Conservation (phyloP, 352 stramenopile genomes). For the Globisporangium mamillatum region DNA sequence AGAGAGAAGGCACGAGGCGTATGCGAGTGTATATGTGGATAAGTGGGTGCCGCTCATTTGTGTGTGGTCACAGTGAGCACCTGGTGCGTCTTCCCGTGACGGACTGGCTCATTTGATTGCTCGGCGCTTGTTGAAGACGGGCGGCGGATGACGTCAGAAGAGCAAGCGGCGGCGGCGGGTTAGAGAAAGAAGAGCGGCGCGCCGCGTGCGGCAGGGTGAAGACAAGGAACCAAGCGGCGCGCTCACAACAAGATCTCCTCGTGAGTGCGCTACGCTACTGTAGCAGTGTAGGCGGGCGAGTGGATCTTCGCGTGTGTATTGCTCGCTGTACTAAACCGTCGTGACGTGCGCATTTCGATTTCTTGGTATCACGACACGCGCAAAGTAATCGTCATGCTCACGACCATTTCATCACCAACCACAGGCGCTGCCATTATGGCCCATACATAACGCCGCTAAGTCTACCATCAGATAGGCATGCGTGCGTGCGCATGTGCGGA, state of each 20-base stretch:
- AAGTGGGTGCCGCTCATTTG: not conserved
- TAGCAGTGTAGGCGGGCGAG: not conserved
- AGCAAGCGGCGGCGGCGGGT: conserved; percentile 6
- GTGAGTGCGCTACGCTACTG: not conserved
- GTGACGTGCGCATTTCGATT: not conserved
- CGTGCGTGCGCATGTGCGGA: not conserved
- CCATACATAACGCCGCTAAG: not conserved
- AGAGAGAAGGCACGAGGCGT: not conserved
- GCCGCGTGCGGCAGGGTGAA: not conserved
- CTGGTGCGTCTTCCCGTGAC: not conserved
- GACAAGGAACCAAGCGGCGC: not conserved
- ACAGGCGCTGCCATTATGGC: not conserved
- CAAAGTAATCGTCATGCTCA: not conserved
- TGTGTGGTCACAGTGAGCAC: not conserved
- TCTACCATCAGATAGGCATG: not conserved
- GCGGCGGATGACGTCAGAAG: conserved; percentile 7
- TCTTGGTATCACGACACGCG: not conserved
- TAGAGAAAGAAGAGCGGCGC: not conserved
- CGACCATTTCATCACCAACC: not conserved
- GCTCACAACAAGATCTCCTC: not conserved
- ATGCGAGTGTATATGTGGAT: not conserved
- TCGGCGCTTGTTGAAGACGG: not conserved
- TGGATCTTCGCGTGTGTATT: not conserved
- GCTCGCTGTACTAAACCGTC: not conserved
- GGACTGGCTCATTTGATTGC: not conserved